Evolutionary conservation across 495 filamentous ascomycete species (phyloP), one percentile per base, ranked within the genome.

Genomic region (Clohesyomyces aquaticus): DNA sequence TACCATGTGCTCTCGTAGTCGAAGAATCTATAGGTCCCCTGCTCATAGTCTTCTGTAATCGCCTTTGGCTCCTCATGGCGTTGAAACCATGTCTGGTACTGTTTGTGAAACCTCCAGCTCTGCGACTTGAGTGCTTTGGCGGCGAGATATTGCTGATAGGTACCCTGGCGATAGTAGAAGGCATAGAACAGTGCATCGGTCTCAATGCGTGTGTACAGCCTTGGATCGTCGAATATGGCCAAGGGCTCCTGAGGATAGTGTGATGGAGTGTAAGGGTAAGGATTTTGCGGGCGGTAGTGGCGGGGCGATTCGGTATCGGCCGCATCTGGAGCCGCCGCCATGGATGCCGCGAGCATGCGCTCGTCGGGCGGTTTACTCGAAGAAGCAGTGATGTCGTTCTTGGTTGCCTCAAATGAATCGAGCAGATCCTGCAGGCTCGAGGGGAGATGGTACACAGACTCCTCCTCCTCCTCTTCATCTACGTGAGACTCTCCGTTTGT

Each of bases 1-100:
- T 76, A 98, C 94, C 94, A 98, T 70, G 94, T 98, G 76, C 93
- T 97, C 81, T 98, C 94, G 71, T 98, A 98, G 75, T 98, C 94
- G 77, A 98, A 98, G 79, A 98, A 98, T 46, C 94, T 86, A 77
- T 98, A 98, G 4, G 94, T 98, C 25, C 94, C 94, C 76, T 98
- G 93, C 79, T 98, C 94, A 64, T 89, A 98, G 74, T 98, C 94
- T 73, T 98, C 95, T 0, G 94, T 98, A 71, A 98, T 98, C 46
- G 85, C 90, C 79, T 98, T 98, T 19, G 94, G 94, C 79, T 98
- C 94, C 72, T 98, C 94, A 68, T 98, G 94, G 42, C 94, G 83
- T 76, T 98, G 94, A 66, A 98, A 98, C 94, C 94, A 98, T 10
- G 94, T 98, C 74, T 98, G 94, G 73, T 98, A 98, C 74, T 97